A percentile compares a stretch with the other conserved stretches of the same genome.
Conservation (phyloP, 371 early-diverging fungal genomes). For the Circinella umbellata region DNA sequence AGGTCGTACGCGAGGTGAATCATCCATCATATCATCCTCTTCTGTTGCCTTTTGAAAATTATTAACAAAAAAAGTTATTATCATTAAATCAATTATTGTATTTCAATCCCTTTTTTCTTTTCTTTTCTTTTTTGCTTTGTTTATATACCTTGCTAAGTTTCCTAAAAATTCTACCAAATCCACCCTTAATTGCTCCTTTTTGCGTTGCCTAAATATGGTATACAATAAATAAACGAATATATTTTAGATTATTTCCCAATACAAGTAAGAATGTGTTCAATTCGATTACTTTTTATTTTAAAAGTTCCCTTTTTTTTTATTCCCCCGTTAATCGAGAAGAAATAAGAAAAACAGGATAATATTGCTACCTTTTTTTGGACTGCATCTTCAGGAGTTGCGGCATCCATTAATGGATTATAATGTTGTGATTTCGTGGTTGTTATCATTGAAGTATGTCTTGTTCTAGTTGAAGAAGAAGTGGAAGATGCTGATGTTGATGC, state of each 20-base stretch:
- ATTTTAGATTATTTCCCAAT: no score
- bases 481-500: neutral
- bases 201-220: slow-evolving; percentile 13
- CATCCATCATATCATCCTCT: slow-evolving; percentile 22
- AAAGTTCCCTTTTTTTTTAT: no score
- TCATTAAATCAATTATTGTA: no score
- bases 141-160: slow-evolving; percentile 26
- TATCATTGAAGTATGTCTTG: slow-evolving; percentile 13
- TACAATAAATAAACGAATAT: no score
- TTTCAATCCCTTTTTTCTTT: neutral
- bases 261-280: no score
- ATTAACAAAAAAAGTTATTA: no score
- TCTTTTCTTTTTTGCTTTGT: neutral
- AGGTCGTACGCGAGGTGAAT: slow-evolving; percentile 24
- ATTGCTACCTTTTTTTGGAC: slow-evolving; percentile 14
- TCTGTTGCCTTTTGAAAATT: slow-evolving; percentile 17
- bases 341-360: no score
- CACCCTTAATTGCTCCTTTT: slow-evolving; percentile 21
- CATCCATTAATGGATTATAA: slow-evolving; percentile 14
- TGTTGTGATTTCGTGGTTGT: neutral
- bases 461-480: neutral
- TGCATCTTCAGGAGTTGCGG: slow-evolving; percentile 21
- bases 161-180: slow-evolving; percentile 27
- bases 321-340: no score
- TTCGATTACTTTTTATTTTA: no score